Base-by-base conservation (phyloP, 768 basidiomycete species). In the Serendipita sp. region DNA sequence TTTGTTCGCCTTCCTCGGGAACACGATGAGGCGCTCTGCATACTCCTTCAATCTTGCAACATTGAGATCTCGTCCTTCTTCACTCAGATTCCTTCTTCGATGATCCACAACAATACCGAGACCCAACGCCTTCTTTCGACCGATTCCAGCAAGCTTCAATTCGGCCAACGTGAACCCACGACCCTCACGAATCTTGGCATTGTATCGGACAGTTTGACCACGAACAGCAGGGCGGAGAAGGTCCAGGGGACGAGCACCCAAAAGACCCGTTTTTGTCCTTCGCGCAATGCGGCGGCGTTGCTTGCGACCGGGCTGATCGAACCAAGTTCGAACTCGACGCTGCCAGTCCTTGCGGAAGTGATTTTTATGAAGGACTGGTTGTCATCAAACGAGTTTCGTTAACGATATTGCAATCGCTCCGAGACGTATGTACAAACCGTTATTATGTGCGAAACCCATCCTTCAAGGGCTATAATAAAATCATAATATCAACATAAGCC, bases 301-400 rank as follows among this genome's bases (percentile, higher is more conserved):
- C 79, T 98, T 98, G 73, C 90, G 88, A 56, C 94, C 95, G 63
- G 96, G 92, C 78, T 99, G 96, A 80, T 98, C 89, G 74, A 98
- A 98, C 94, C 94, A 93, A 72, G 91, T 95, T 76, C 86, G 86
- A 70, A 95, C 92, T 67, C 87, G 88, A 72, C 85, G 82, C 76
- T 98, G 95, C 94, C 94, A 98, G 75, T 98, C 94, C 85, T 98
- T 98, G 80, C 84, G 90, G 83, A 93, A 93, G 75, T 96, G 92
- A 77, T 93, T 93, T 70, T 75, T 81, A 78, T 84, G 92, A 75
- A 95, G 89, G 78, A 89, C 90, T 68, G 63, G 60, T 53, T 62
- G 61, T 41, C n/a, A 31, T 22, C 34, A 14, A 5, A 38, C 1
- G 14, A 14, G 4, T 1, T n/a, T 20, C 56, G 24, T 38, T 31